A percentile compares a stretch with the other conserved stretches of the same genome.
These are phyloP conservation scores for Leishmania martiniquensis DNA, from an alignment of 208 protist species.

Conservation along the genomic window DNA sequence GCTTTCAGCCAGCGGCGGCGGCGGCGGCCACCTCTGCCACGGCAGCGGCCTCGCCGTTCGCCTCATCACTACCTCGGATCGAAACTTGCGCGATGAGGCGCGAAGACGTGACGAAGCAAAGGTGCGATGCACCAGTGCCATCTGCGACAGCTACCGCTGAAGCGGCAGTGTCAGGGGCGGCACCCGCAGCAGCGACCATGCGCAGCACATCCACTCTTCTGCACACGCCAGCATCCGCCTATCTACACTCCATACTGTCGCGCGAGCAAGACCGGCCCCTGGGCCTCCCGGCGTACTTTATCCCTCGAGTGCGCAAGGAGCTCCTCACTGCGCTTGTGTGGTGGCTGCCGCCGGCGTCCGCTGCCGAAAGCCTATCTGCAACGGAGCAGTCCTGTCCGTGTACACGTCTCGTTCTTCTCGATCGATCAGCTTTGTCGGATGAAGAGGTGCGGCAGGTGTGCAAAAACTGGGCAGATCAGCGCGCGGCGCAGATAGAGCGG, in stretches of 20 bases:
- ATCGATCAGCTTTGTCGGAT: slow-evolving; percentile 7
- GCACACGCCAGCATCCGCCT: slow-evolving; percentile 29
- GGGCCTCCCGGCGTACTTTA: slow-evolving; percentile 26
- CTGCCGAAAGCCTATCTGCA: background rate
- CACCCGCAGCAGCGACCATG: background rate
- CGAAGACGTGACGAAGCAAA: too few relatives aligned
- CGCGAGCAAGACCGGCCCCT: slow-evolving; percentile 20
- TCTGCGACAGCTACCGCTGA: too few relatives aligned
- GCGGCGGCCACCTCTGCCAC: background rate
- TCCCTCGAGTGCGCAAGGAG: slow-evolving; percentile 25
- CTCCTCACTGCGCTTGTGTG: slow-evolving; percentile 19
- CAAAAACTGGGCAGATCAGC: slow-evolving; percentile 23
- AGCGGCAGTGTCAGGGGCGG: too few relatives aligned
- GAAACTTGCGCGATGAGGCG: too few relatives aligned
- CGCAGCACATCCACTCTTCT: slow-evolving; percentile 12
- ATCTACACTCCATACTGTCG: slow-evolving; percentile 24
- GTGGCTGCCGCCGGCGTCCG: slow-evolving; percentile 1
- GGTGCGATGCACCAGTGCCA: too few relatives aligned
- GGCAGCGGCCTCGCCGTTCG: background rate
- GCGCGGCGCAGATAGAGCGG: slow-evolving; percentile 14
- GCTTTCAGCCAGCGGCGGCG: slow-evolving; percentile 25
- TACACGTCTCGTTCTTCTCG: slow-evolving; percentile 17
- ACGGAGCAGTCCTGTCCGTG: background rate
- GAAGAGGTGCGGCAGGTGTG: slow-evolving; percentile 15
- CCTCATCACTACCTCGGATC: background rate